Evolutionary conservation across 2,329 filamentous ascomycete species (phyloP).

Genomic region (Metarhizium brunneum): DNA sequence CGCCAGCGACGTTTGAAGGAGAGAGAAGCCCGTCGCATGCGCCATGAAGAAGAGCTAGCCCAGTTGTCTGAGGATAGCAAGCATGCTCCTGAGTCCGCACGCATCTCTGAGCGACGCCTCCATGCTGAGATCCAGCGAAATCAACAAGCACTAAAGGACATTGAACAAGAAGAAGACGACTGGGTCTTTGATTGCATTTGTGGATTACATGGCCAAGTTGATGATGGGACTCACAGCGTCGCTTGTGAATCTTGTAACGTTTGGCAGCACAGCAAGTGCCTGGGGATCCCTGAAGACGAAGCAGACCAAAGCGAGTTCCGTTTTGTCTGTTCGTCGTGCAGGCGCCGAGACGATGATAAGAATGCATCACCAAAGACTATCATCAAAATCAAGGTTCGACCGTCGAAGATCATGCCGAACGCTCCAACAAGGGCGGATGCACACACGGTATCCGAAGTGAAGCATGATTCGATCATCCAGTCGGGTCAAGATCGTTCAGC

Average conservation of each 20-base stretch:
- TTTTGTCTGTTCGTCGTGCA: conserved; percentile 75
- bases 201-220: conserved; percentile 82
- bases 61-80: conserved; percentile 69
- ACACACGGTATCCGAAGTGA: neutral
- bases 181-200: conserved; percentile 97
- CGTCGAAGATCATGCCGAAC: neutral
- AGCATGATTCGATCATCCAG: neutral
- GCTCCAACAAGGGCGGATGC: neutral
- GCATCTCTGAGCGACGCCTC: conserved; percentile 71
- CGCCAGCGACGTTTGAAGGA: conserved; percentile 80
- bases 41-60: conserved; percentile 75
- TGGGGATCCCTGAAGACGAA: conserved; percentile 67
- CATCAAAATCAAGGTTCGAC: conserved; percentile 43
- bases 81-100: conserved; percentile 45
- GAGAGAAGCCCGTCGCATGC: conserved; percentile 71
- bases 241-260: conserved; percentile 90
- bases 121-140: conserved; percentile 74
- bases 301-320: conserved; percentile 81
- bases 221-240: conserved; percentile 89
- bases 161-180: conserved; percentile 66
- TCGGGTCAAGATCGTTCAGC: neutral
- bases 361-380: conserved; percentile 37
- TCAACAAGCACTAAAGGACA: conserved; percentile 63
- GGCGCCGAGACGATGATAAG: conserved; percentile 58
- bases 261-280: conserved; percentile 94